Evolutionary conservation across 148 eudicot genomes (phyloP).

Genomic region (Diospyros lotus): DNA sequence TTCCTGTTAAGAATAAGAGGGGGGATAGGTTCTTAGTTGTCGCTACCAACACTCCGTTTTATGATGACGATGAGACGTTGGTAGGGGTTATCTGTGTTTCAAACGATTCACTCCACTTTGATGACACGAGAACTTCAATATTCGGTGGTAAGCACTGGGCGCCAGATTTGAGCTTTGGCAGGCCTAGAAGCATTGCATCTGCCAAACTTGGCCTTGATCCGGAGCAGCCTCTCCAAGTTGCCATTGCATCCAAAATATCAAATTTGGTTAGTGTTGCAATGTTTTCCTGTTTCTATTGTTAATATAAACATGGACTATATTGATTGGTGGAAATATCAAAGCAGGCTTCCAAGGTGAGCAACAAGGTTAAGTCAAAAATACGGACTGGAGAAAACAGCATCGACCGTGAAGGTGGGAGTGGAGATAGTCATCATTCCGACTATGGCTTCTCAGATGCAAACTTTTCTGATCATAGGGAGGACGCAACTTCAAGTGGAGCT

Average conservation of each 20-base stretch:
- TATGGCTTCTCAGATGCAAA: conserved; percentile 21
- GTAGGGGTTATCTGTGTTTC: conserved; percentile 74
- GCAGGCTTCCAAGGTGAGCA: conserved; percentile 91
- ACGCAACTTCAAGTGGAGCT: conserved; percentile 47
- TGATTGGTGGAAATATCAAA: conserved; percentile 28
- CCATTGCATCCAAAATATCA: conserved; percentile 81
- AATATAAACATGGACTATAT: conserved; percentile 6
- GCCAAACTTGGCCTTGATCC: conserved; percentile 85
- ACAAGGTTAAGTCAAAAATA: conserved; percentile 86
- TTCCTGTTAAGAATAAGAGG: conserved; percentile 61
- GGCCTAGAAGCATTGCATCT: conserved; percentile 42
- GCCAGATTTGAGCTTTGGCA: conserved; percentile 28
- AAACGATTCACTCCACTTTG: conserved; percentile 52
- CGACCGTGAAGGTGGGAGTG: conserved; percentile 64
- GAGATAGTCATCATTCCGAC: conserved; percentile 69
- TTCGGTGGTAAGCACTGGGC: conserved; percentile 28
- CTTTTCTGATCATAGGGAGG: conserved; percentile 61
- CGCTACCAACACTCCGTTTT: conserved; percentile 73
- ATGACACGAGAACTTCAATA: conserved; percentile 29
- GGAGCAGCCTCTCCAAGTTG: conserved; percentile 85
- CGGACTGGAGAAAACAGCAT: conserved; percentile 52
- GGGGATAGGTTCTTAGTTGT: conserved; percentile 50
- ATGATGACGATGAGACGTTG: conserved; percentile 71
- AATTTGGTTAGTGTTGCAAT: conserved; percentile 55
- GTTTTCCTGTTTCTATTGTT: conserved; percentile 12